Evolutionary conservation across 768 basidiomycete genomes (phyloP).

Genomic region (Porphyrellus cyaneotinctus): DNA sequence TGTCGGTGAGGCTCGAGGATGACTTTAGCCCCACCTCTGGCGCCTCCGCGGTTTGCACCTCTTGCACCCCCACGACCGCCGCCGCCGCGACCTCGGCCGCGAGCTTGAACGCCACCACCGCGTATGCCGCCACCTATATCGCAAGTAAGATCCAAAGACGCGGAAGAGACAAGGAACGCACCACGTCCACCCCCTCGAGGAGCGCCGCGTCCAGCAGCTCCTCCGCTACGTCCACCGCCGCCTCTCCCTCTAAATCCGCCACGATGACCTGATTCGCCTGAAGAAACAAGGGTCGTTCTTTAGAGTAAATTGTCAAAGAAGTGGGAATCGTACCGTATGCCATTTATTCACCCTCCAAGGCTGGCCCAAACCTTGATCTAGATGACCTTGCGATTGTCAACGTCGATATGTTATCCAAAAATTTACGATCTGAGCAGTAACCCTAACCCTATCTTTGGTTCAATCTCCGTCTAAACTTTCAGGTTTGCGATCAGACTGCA

Average conservation of each 20-base stretch:
- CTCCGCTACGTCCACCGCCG: constrained; percentile 38
- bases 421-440: not conserved
- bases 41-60: constrained; percentile 66
- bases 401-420: constrained; percentile 4
- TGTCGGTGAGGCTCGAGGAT: constrained; percentile 95
- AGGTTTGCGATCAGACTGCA: no score
- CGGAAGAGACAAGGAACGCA: constrained; percentile 5
- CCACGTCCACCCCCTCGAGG: constrained; percentile 41
- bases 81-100: constrained; percentile 39
- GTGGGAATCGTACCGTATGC: constrained; percentile 30
- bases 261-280: constrained; percentile 68
- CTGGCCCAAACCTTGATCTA: constrained; percentile 15
- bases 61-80: constrained; percentile 51
- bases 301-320: not conserved
- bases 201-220: constrained; percentile 36
- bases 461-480: no score
- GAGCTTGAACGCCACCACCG: constrained; percentile 28
- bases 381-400: constrained; percentile 3
- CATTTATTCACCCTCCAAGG: constrained; percentile 25
- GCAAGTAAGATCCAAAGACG: not conserved
- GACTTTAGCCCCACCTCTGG: constrained; percentile 79
- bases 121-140: constrained; percentile 11
- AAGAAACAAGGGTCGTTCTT: not conserved
- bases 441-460: no score
- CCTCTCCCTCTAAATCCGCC: constrained; percentile 58